Evolutionary conservation across 176 grass and related monocot genomes (phyloP), one percentile per base, ranked within the genome.

Genomic region (Otatea glauca): DNA sequence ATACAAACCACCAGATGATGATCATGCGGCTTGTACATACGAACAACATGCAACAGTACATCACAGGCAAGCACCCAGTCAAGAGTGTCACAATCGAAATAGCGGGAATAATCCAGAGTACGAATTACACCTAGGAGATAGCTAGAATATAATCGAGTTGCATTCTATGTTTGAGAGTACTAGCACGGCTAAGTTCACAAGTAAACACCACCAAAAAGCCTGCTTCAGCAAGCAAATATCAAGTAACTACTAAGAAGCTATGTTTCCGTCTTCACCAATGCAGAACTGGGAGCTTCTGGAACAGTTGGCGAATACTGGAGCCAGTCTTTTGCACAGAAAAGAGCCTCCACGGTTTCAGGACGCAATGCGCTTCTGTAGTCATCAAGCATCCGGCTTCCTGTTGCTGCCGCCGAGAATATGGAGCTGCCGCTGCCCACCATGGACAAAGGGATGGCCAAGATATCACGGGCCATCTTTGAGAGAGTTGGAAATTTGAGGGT

Each of bases 301-400:
- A 58, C 15, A n/a, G 73, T 49, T 0, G 91, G 87, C 34, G 81
- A 53, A 54, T 88, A 86, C 80, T 92, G 92, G 27, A 97, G 79
- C 92, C 94, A 97, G 66, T 97, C 92, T 73, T 94, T 97, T 2
- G 92, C 24, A 18, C 92, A 94, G 79, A 97, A 83, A 41, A 97
- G 87, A 2, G 91, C 87, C 87, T 97, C 89, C 85, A 92, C 92
- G 25, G 68, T 89, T 54, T 94, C 92, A 71, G 94, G 94, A 70
- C 89, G 87, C 44, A 97, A 34, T 2, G 92, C 88, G 53, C 94
- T 97, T 80, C 85, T 86, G 62, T 97, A 97, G 59, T 97, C 94
- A 79, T 97, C 94, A 37, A 97, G 91, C 70, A 87, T 83, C 60
- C 72, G 84, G 87, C 65, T 97, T 68, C 94, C 92, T 13, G 94